Evolutionary conservation across 192 early-diverging fungal species (phyloP).

Genomic region (Backusella mclennaniae): DNA sequence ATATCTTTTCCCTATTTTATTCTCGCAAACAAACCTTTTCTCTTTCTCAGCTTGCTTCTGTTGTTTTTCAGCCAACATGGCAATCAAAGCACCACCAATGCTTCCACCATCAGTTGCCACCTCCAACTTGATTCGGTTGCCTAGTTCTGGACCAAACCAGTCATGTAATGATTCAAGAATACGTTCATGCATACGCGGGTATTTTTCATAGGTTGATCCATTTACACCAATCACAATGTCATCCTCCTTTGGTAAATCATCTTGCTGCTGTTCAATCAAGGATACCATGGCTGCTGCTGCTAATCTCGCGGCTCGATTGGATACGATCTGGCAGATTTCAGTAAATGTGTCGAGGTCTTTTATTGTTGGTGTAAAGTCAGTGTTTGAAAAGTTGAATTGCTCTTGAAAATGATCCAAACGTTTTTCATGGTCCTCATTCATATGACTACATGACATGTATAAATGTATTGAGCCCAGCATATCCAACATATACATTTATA

Average conservation of each 20-base stretch:
- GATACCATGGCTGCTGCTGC: slow-evolving; percentile 66
- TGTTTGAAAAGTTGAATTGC: neutral
- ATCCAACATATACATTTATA: slow-evolving; percentile 29
- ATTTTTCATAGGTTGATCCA: slow-evolving; percentile 88
- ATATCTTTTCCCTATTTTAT: neutral
- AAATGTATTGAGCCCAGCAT: neutral
- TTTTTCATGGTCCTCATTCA: slow-evolving; percentile 52
- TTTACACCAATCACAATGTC: slow-evolving; percentile 82
- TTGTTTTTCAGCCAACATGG: slow-evolving; percentile 39
- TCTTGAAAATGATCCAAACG: slow-evolving; percentile 5
- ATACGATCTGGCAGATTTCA: slow-evolving; percentile 70
- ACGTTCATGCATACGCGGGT: slow-evolving; percentile 76
- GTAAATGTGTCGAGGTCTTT: slow-evolving; percentile 69
- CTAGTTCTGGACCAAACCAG: slow-evolving; percentile 74
- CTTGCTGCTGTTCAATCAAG: slow-evolving; percentile 39
- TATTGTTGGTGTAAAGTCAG: slow-evolving; percentile 47
- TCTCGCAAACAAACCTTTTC: slow-evolving; percentile 13
- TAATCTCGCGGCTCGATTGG: slow-evolving; percentile 80
- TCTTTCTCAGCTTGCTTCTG: neutral
- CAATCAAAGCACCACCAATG: slow-evolving; percentile 77
- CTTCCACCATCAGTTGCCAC: slow-evolving; percentile 77
- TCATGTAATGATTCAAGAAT: slow-evolving; percentile 71
- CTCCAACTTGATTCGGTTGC: slow-evolving; percentile 61
- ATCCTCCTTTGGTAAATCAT: slow-evolving; percentile 24
- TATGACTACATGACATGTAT: slow-evolving; percentile 50